Conservation (phyloP, 2,329 filamentous ascomycete species). For the Aquanectria penicillioides region DNA sequence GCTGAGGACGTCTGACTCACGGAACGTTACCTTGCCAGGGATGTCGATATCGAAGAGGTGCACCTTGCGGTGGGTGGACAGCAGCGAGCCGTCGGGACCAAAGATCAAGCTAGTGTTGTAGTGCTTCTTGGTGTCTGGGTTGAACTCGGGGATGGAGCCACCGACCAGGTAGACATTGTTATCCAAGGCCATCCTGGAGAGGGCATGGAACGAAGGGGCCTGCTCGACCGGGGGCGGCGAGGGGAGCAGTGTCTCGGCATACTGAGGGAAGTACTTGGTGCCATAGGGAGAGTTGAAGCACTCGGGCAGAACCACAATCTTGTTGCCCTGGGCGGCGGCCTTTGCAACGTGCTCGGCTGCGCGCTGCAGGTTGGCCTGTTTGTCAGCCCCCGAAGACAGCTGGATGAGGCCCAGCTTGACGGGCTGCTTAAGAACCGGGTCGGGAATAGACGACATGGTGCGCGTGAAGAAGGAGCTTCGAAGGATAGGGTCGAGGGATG, state of each 20-base stretch:
- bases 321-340: constrained; percentile 79
- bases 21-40: constrained; percentile 91
- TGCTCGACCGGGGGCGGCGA: constrained; percentile 75
- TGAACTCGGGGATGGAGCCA: constrained; percentile 90
- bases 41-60: constrained; percentile 99
- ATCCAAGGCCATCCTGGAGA: constrained; percentile 82
- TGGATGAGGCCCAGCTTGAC: constrained; percentile 86
- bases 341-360: constrained; percentile 85
- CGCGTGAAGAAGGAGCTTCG: constrained; percentile 39
- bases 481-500: constrained; percentile 29
- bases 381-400: constrained; percentile 83
- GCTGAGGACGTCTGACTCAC: constrained; percentile 87
- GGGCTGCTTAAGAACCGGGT: constrained; percentile 73
- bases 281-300: constrained; percentile 99
- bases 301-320: constrained; percentile 92
- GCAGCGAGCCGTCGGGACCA: constrained; percentile 76
- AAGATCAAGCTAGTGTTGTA: constrained; percentile 95
- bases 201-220: constrained; percentile 86
- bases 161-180: constrained; percentile 85
- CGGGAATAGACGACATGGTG: constrained; percentile 48
- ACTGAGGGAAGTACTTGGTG: constrained; percentile 86
- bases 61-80: constrained; percentile 92
- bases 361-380: constrained; percentile 82
- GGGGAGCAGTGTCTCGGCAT: constrained; percentile 87
- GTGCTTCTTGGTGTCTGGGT: constrained; percentile 67